Evolutionary conservation across 768 basidiomycete genomes (phyloP).

Genomic region (Tremella mesenterica): DNA sequence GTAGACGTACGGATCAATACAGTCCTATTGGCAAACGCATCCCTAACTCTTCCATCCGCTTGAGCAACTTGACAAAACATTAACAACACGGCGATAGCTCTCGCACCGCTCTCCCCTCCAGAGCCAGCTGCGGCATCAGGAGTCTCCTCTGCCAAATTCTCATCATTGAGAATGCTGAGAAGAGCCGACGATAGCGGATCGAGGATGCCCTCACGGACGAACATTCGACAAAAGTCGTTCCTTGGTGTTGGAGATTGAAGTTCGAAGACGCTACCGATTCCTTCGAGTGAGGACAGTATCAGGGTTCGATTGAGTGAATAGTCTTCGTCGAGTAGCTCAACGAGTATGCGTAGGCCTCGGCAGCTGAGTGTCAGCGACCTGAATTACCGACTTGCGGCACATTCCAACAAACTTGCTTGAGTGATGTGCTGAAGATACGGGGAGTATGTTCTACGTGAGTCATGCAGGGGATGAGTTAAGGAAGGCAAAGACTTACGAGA

Average conservation of each 20-base stretch:
- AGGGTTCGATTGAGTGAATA: constrained; percentile 84
- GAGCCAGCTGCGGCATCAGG: too few relatives aligned
- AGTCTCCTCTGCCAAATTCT: constrained; percentile 52
- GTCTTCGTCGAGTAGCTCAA: constrained; percentile 93
- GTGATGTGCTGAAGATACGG: not conserved
- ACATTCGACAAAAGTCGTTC: constrained; percentile 98
- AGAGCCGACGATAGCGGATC: constrained; percentile 87
- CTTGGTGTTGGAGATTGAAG: constrained; percentile 92
- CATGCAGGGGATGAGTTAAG: not conserved
- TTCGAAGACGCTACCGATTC: constrained; percentile 91
- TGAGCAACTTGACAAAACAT: constrained; percentile 97
- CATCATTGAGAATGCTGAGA: constrained; percentile 64
- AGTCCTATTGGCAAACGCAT: constrained; percentile 81
- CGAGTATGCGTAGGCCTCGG: constrained; percentile 85
- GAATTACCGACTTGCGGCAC: not conserved
- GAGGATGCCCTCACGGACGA: constrained; percentile 86
- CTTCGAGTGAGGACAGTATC: constrained; percentile 85
- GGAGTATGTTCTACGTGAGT: too few relatives aligned
- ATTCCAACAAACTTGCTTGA: not conserved
- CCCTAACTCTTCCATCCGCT: constrained; percentile 83
- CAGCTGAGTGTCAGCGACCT: constrained; percentile 54
- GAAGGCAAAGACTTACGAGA: constrained; percentile 59
- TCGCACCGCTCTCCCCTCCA: constrained; percentile 67
- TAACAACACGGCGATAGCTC: constrained; percentile 80
- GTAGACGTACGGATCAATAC: constrained; percentile 69